Conservation (phyloP, 768 basidiomycete genomes). For the Artomyces pyxidatus region DNA sequence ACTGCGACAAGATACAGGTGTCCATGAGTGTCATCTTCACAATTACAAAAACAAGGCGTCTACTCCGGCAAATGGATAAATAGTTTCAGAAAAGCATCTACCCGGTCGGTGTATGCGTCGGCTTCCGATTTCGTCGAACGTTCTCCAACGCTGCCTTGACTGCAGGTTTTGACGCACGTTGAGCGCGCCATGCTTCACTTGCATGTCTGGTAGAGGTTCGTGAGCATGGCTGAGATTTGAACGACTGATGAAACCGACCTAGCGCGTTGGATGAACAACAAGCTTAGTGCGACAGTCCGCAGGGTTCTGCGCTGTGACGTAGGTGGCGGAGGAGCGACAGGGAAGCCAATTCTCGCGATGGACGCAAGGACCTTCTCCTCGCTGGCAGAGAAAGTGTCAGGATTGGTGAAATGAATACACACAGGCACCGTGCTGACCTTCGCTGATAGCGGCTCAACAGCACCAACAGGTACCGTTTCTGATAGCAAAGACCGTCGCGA, state of each 20-base stretch:
- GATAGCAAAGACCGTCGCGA: conserved; percentile 69
- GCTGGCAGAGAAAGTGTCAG: conserved; percentile 27
- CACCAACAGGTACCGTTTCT: conserved; percentile 80
- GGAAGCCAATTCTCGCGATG: conserved; percentile 71
- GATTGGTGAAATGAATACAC: not conserved
- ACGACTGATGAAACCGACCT: conserved; percentile 36
- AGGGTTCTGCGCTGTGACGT: conserved; percentile 40
- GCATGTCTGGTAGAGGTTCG: conserved; percentile 38
- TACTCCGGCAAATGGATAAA: no score
- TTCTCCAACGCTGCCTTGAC: conserved; percentile 63
- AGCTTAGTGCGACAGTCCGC: conserved; percentile 45
- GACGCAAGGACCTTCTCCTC: conserved; percentile 67
- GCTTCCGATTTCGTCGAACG: conserved; percentile 35
- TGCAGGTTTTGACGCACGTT: conserved; percentile 51
- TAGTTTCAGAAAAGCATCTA: no score
- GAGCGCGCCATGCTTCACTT: conserved; percentile 56
- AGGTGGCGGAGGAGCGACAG: conserved; percentile 31
- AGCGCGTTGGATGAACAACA: conserved; percentile 58
- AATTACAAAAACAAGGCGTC: no score
- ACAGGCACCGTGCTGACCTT: conserved; percentile 37
- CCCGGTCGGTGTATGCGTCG: no score
- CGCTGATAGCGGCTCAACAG: conserved; percentile 65
- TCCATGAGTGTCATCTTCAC: no score
- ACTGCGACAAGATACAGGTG: no score
- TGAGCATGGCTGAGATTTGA: not conserved